Base-by-base conservation (phyloP, 495 filamentous ascomycete species). In the Penicillium odoratum region DNA sequence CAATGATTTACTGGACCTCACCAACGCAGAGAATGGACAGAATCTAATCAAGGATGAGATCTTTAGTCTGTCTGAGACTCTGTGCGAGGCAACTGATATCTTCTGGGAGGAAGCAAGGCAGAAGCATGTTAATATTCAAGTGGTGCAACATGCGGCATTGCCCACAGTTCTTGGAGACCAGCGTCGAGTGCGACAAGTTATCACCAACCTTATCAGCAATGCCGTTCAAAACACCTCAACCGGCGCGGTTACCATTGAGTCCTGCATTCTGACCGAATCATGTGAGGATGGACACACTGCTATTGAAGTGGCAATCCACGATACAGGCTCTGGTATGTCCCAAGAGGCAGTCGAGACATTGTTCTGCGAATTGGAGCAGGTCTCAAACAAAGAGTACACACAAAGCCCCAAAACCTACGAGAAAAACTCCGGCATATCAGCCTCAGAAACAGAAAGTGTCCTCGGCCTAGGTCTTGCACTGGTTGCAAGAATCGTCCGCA, bases 1-100 rank as follows among this genome's bases (percentile, higher is more conserved):
- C 67, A 96, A 96, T 60, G 92, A 97, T 63, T 80, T 97, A 4
- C 78, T 97, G 2, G 91, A 97, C 68, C 81, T 97, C 21, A 95
- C 92, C 9, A 92, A 93, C 69, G 85, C 87, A 6, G 92, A 95
- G 66, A 87, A 90, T 65, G 92, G 92, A 1, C 83, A 86, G 42
- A 78, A 83, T 4, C 70, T 96, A 28, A 81, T 91, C 62, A 91
- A 90, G 63, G 88, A 93, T 42, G 91, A 95, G 66, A 66, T 83
- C 3, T 90, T 97, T 61, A 82, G 93, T 67, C 71, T 96, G 7
- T 78, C 78, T 11, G 81, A 80, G 7, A 93, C 88, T n/a, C 75
- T 95, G 4, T 73, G 75, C 3, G 91, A 93, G 65, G 90, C 89
- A 2, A 86, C 85, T 0, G 82, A 90, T 43, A 81, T 85, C 26